phyloP scores from a whole-genome alignment of 1,284 basidiomycete species.

The Chiua sp. region DNA sequence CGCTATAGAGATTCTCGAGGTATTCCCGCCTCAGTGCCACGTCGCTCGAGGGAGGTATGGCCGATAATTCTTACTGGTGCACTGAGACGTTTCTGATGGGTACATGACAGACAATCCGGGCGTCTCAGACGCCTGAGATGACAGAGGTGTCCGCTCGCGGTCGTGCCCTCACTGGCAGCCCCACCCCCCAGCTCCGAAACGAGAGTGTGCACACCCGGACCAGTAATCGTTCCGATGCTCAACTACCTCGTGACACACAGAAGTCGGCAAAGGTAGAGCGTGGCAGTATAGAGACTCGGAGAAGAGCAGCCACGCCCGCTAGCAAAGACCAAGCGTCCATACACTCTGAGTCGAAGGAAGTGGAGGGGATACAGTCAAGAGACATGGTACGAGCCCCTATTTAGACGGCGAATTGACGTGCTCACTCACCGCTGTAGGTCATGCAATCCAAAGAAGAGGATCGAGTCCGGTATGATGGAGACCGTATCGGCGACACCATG shows the following conservation, averaged over 20 bases:
- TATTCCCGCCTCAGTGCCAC: background rate
- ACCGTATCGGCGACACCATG: background rate
- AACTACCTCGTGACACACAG: background rate
- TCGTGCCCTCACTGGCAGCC: background rate
- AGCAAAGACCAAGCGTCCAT: background rate
- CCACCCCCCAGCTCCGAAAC: background rate
- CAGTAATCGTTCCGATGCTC: background rate
- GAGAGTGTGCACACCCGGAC: background rate
- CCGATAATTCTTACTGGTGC: background rate
- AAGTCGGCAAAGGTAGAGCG: background rate
- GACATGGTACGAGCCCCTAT: slow-evolving; percentile 11
- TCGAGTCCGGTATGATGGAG: background rate
- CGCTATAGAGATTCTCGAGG: background rate
- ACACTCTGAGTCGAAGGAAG: background rate
- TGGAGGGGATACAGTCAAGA: background rate
- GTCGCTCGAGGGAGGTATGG: slow-evolving; percentile 11
- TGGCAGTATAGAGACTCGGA: background rate
- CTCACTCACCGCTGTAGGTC: background rate
- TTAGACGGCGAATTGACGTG: too few species aligned
- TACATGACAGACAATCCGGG: slow-evolving; percentile 3
- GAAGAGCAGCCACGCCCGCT: background rate
- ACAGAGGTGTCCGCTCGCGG: background rate
- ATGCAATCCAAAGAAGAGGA: slow-evolving; percentile 1
- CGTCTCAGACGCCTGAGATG: background rate
- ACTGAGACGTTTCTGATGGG: background rate